A percentile compares a stretch with the other conserved stretches of the same genome.
Evolutionary conservation across 805 yeast species (phyloP).

Genomic region (Yamadazyma paraphyllophila): DNA sequence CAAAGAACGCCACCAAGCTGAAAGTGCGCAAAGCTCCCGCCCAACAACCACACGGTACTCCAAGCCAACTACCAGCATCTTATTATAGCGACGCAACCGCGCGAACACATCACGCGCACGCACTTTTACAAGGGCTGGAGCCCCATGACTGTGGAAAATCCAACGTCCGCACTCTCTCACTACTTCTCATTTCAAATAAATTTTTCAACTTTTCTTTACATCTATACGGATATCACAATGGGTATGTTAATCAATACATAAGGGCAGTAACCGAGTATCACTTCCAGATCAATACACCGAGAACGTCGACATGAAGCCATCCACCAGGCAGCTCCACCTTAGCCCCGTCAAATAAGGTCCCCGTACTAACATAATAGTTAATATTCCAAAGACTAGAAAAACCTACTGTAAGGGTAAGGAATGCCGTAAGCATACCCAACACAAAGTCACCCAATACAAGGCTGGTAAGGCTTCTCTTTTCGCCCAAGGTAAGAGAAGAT

Average conservation of each 20-base stretch:
- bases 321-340: too few species aligned
- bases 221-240: constrained; percentile 16
- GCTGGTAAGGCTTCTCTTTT: constrained; percentile 99
- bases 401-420: constrained; percentile 99
- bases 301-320: neutral
- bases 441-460: constrained; percentile 99
- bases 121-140: constrained; percentile 9
- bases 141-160: constrained; percentile 12
- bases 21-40: too few species aligned
- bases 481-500: constrained; percentile 99
- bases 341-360: too few species aligned
- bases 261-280: neutral
- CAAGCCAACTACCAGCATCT: too few species aligned
- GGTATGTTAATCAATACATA: constrained; percentile 12
- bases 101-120: too few species aligned
- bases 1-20: too few species aligned
- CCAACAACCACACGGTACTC: too few species aligned
- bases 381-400: constrained; percentile 99
- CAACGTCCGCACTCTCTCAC: neutral
- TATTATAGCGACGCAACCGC: too few species aligned
- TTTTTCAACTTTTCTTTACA: constrained; percentile 8
- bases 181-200: constrained; percentile 4
- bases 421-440: constrained; percentile 99
- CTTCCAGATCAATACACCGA: neutral
- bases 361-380: constrained; percentile 54